phyloP scores from a whole-genome alignment of 2,329 filamentous ascomycete species.

The Cladobotryum protrusum region DNA sequence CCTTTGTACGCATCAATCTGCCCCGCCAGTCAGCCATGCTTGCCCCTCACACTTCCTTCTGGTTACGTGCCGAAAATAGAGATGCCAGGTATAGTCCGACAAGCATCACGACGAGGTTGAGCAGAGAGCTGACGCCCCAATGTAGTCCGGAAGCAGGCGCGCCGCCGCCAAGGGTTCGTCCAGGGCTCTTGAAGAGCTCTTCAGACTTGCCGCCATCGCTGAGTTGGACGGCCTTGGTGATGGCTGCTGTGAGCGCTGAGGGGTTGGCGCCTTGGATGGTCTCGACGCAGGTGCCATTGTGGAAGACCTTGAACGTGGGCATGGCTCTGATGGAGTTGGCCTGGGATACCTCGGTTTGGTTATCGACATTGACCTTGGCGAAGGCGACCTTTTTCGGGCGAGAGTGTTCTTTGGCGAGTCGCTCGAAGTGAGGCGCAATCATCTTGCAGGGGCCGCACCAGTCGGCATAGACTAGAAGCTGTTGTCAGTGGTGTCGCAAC shows the following conservation, averaged over 20 bases:
- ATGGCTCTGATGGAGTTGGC: constrained; percentile 77
- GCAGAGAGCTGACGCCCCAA: constrained; percentile 35
- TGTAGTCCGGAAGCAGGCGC: constrained; percentile 14
- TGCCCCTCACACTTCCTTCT: constrained; percentile 8
- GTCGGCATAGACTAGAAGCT: constrained; percentile 73
- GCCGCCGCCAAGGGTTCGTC: constrained; percentile 50
- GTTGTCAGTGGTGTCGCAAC: constrained; percentile 19
- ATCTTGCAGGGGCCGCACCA: constrained; percentile 93
- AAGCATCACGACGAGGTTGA: constrained; percentile 40
- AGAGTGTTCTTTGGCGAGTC: constrained; percentile 71
- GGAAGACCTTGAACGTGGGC: constrained; percentile 92
- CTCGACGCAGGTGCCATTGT: constrained; percentile 64
- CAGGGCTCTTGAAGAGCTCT: constrained; percentile 47
- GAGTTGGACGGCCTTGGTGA: constrained; percentile 62
- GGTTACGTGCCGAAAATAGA: constrained; percentile 49
- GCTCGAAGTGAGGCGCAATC: constrained; percentile 84
- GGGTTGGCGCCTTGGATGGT: constrained; percentile 79
- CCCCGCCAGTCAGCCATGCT: constrained; percentile 18
- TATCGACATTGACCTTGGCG: constrained; percentile 85
- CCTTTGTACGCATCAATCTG: constrained; percentile 58
- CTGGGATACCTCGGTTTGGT: constrained; percentile 68
- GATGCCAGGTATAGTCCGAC: constrained; percentile 55
- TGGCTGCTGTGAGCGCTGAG: constrained; percentile 65
- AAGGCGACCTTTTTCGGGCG: constrained; percentile 81
- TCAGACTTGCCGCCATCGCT: constrained; percentile 36